These are phyloP conservation scores for Urostyla sp. DNA, from an alignment of 73 alveolate species.

Conservation along the genomic window DNA sequence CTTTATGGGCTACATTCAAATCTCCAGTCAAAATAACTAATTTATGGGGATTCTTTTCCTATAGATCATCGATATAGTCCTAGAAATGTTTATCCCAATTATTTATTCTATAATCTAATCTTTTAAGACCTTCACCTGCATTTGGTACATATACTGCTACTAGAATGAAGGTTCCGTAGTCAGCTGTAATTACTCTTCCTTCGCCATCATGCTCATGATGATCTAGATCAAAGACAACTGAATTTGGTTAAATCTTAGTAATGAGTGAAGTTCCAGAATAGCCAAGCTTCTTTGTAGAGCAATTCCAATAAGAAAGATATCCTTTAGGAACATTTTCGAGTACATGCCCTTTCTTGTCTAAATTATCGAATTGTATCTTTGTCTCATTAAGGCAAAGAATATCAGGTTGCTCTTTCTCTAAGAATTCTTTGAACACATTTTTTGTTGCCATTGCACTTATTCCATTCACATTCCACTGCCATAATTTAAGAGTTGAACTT, in stretches of 20 bases:
- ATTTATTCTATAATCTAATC: constrained; percentile 80
- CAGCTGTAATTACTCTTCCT: constrained; percentile 76
- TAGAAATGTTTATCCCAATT: constrained; percentile 94
- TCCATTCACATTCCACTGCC: constrained; percentile 65
- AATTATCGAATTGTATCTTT: constrained; percentile 59
- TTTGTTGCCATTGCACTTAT: constrained; percentile 17
- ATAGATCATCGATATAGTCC: constrained; percentile 67
- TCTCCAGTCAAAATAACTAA: constrained; percentile 85
- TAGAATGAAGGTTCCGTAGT: constrained; percentile 55
- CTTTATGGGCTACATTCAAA: constrained; percentile 89
- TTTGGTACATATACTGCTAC: constrained; percentile 74
- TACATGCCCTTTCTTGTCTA: constrained; percentile 37
- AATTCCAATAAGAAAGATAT: constrained; percentile 69
- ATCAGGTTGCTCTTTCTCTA: constrained; percentile 63
- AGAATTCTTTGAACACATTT: constrained; percentile 35
- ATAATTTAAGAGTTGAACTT: constrained; percentile 7
- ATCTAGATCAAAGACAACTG: constrained; percentile 61
- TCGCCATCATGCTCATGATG: constrained; percentile 68
- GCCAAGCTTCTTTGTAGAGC: constrained; percentile 63
- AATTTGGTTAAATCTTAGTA: constrained; percentile 66
- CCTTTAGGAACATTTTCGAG: constrained; percentile 39
- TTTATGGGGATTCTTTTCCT: constrained; percentile 67
- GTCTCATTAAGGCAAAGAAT: constrained; percentile 82
- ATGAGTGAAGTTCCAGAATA: constrained; percentile 80
- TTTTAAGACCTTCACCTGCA: constrained; percentile 53